phyloP scores from a whole-genome alignment of 352 stramenopile genomes.

The Pythium aquatile region DNA sequence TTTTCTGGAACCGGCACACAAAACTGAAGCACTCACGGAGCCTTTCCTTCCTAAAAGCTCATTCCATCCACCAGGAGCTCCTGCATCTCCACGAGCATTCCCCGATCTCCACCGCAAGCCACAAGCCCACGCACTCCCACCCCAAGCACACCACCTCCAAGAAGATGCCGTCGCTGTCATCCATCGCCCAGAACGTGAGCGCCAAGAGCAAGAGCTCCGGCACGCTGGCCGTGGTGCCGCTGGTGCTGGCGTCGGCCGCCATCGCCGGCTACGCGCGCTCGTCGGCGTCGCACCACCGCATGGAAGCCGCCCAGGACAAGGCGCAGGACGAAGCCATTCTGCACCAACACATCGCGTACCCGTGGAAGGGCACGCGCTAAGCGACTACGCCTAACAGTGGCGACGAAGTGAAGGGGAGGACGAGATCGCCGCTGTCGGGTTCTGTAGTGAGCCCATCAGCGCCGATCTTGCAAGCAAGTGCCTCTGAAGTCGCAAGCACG shows the following conservation, averaged over 20 bases:
- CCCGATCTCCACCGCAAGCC: constrained; percentile 13
- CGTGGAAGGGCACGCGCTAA: constrained; percentile 73
- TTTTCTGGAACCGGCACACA: constrained; percentile 19
- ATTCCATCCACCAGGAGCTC: not conserved
- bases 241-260: constrained; percentile 60
- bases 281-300: constrained; percentile 38
- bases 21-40: constrained; percentile 22
- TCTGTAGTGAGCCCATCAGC: not conserved
- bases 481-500: not conserved
- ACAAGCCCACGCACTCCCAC: not conserved
- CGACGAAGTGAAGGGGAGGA: not conserved
- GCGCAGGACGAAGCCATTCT: constrained; percentile 40
- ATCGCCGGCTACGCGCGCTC: constrained; percentile 66
- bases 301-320: constrained; percentile 33
- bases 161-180: constrained; percentile 24
- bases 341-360: constrained; percentile 61
- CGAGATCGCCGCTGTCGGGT: not conserved
- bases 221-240: constrained; percentile 50
- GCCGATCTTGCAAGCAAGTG: not conserved
- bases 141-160: not conserved
- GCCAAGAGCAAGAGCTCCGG: constrained; percentile 33
- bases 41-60: not conserved
- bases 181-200: constrained; percentile 25
- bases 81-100: constrained; percentile 9
- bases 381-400: too few relatives aligned